phyloP scores from a whole-genome alignment of 139 green algal genomes.

The Picochlorum sp. region DNA sequence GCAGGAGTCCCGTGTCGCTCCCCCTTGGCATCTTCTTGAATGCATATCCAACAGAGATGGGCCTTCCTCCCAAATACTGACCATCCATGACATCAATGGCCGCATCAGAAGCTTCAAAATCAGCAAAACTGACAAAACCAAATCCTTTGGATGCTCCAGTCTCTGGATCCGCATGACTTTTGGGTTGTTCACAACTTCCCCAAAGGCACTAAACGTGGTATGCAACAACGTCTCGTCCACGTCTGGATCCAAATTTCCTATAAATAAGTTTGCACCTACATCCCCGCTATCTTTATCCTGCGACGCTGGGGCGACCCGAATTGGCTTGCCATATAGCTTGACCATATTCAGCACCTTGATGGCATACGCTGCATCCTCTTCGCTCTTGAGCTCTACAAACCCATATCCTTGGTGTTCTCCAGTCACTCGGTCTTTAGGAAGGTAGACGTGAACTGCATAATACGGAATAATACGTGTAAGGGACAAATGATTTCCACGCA shows the following conservation, averaged over 20 bases:
- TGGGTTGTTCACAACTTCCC: conserved; percentile 81
- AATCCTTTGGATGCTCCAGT: conserved; percentile 81
- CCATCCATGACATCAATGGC: conserved; percentile 96
- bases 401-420: conserved; percentile 93
- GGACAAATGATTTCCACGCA: background rate
- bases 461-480: background rate
- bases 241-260: conserved; percentile 93
- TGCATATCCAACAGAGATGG: conserved; percentile 86
- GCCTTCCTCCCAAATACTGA: conserved; percentile 86
- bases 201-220: conserved; percentile 97
- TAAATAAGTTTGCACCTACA: conserved; percentile 96
- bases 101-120: conserved; percentile 84
- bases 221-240: conserved; percentile 99
- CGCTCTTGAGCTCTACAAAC: conserved; percentile 90
- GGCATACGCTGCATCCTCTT: conserved; percentile 94
- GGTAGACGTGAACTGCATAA: conserved; percentile 88
- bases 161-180: conserved; percentile 98
- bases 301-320: conserved; percentile 89
- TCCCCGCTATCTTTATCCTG: conserved; percentile 74
- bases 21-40: conserved; percentile 96
- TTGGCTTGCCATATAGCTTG: conserved; percentile 90
- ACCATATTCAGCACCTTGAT: conserved; percentile 97
- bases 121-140: conserved; percentile 92
- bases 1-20: conserved; percentile 92
- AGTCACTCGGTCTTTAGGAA: conserved; percentile 96